Conservation (phyloP, 2,329 filamentous ascomycete species). For the Davidsoniella eucalypti region DNA sequence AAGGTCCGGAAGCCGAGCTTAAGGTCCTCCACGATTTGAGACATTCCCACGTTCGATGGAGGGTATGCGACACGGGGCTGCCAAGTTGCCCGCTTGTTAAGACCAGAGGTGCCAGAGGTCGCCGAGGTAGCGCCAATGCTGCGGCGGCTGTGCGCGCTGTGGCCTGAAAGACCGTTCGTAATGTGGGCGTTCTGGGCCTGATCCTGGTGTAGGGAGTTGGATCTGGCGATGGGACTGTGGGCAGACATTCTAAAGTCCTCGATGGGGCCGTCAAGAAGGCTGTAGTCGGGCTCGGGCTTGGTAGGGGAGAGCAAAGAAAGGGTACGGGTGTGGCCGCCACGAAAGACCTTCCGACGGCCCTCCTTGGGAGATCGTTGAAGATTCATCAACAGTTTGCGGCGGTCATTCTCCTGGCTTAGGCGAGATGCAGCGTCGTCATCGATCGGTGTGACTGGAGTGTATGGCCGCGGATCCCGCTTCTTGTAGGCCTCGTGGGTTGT, state of each 20-base stretch:
- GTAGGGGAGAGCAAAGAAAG: conserved; percentile 70
- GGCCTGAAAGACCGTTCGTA: conserved; percentile 7
- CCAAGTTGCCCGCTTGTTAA: conserved; percentile 44
- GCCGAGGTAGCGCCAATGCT: conserved; percentile 5
- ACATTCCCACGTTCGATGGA: conserved; percentile 27
- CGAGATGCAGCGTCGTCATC: conserved; percentile 25
- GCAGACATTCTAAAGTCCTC: conserved; percentile 25
- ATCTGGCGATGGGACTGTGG: conserved; percentile 15
- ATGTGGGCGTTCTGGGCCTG: conserved; percentile 9
- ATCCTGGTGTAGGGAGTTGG: conserved; percentile 6
- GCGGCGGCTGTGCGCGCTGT: conserved; percentile 6
- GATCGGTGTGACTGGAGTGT: conserved; percentile 14
- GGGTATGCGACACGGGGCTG: conserved; percentile 32
- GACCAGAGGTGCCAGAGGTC: conserved; percentile 20
- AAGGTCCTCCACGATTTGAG: conserved; percentile 79
- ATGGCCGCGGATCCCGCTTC: conserved; percentile 45
- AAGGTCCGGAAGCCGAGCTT: conserved; percentile 85
- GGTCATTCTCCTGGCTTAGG: conserved; percentile 48
- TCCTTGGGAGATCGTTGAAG: conserved; percentile 28
- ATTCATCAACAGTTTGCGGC: conserved; percentile 50
- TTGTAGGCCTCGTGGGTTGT: conserved; percentile 57
- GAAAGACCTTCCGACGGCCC: conserved; percentile 47
- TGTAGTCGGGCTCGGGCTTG: conserved; percentile 28
- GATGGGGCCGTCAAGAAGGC: conserved; percentile 27
- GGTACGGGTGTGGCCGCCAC: conserved; percentile 43